Conservation (phyloP, 2,329 filamentous ascomycete species). For the Exserohilum rostratum region DNA sequence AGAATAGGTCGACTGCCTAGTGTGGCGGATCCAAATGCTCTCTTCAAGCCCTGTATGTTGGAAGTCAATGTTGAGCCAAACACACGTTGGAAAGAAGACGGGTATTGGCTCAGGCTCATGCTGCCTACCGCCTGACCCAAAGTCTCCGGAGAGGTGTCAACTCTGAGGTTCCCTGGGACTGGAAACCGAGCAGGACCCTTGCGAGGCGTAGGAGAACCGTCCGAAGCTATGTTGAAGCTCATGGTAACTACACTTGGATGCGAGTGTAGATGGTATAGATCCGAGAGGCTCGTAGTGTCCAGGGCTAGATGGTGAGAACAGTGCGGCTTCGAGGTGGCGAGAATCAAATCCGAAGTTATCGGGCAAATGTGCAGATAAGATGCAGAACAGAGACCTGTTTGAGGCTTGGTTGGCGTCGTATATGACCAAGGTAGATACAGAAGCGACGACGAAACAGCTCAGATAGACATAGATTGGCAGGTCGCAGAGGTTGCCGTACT, state of each 20-base stretch:
- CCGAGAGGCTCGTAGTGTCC: slow-evolving; percentile 29
- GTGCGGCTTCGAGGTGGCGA: slow-evolving; percentile 3
- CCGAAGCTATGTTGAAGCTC: slow-evolving; percentile 50
- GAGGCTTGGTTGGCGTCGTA: slow-evolving; percentile 40
- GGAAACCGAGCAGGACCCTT: slow-evolving; percentile 41
- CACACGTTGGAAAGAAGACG: slow-evolving; percentile 23
- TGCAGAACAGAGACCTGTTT: slow-evolving; percentile 38
- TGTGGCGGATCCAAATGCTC: slow-evolving; percentile 47
- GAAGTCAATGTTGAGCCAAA: slow-evolving; percentile 43
- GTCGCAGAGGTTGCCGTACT: slow-evolving; percentile 5
- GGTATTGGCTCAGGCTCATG: slow-evolving; percentile 30
- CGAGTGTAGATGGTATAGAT: slow-evolving; percentile 43
- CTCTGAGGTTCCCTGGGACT: slow-evolving; percentile 38
- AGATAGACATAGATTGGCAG: slow-evolving; percentile 36
- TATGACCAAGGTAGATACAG: slow-evolving; percentile 47
- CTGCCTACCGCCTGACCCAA: slow-evolving; percentile 43
- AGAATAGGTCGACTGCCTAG: slow-evolving; percentile 38
- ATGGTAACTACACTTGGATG: slow-evolving; percentile 31
- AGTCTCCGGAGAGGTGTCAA: slow-evolving; percentile 45
- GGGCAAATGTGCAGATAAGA: slow-evolving; percentile 45
- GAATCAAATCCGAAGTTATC: slow-evolving; percentile 26
- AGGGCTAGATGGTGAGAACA: slow-evolving; percentile 7
- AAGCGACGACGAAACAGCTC: slow-evolving; percentile 30
- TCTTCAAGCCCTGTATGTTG: slow-evolving; percentile 47
- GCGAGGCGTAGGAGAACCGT: slow-evolving; percentile 51